A percentile compares a stretch with the other conserved stretches of the same genome.
These are phyloP conservation scores for Stentor coeruleus DNA, from an alignment of 73 alveolate genomes.

Conservation along the genomic window DNA sequence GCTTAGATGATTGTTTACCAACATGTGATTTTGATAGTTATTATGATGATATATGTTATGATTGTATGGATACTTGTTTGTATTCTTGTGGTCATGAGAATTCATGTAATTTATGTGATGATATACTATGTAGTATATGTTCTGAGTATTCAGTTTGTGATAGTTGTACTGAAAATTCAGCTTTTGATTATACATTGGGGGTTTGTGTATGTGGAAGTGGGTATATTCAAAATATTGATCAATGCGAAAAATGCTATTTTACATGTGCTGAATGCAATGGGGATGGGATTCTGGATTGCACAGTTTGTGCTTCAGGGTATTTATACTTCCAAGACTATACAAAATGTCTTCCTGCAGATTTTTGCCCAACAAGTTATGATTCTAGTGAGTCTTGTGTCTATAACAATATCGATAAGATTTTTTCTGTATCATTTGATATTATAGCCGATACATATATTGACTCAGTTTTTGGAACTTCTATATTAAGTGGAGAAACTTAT, in stretches of 20 bases:
- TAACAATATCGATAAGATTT: no score
- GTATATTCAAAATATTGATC: neutral
- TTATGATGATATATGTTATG: neutral
- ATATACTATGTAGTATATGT: neutral
- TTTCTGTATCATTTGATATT: no score
- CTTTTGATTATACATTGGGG: neutral
- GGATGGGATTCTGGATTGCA: neutral
- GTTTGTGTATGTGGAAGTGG: neutral
- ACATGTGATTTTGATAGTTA: neutral
- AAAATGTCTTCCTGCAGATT: neutral
- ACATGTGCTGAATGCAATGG: neutral
- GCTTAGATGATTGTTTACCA: neutral
- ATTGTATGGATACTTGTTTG: neutral
- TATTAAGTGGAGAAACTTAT: neutral
- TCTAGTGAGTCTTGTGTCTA: neutral
- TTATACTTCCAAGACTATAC: neutral
- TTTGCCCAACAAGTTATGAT: no score
- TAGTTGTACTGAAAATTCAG: neutral
- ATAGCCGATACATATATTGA: neutral
- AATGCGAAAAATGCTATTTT: neutral
- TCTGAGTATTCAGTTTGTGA: neutral
- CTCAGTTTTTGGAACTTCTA: neutral
- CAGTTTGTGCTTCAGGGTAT: neutral
- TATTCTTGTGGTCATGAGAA: neutral
- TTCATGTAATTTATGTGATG: neutral